Evolutionary conservation across 306 rosid species (phyloP), one percentile per base, ranked within the genome.

Genomic region (Mucuna pruriens): DNA sequence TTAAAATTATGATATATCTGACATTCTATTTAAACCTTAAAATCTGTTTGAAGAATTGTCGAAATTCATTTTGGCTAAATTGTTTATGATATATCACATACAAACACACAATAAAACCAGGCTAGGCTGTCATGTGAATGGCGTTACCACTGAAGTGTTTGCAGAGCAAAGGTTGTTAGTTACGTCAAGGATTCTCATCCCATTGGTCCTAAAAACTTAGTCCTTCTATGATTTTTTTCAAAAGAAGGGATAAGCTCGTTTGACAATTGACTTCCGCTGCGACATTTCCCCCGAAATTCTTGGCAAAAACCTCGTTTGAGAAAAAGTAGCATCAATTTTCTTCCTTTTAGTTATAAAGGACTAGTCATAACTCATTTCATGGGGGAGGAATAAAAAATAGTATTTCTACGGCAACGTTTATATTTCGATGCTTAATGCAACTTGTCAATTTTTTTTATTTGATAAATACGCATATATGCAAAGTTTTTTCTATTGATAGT

Each of bases 211-310:
- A 20, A 34, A 22, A 6, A 26, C 9, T 26, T 8, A 20, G 22
- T 42, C 23, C 4, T 2, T 70, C 22, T 23, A 7, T 70, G 23
- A 22, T 9, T 31, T 13, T 63, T 40, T 26, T 64, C 62, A 66
- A 82, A 39, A 6, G 12, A 36, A 45, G 16, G 66, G 85, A 82
- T 82, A 82, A 36, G 62, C 25, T 67, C 85, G 11, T 17, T 79
- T 70, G 77, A 77, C 67, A 23, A 49, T 77, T 67, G 76, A 79
- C 83, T 68, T 40, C 15, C n/a, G 7, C 65, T 36, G 2, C 54
- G 22, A 6, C 1, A 22, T 34, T 34, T 36, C 36, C 5, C 17
- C 81, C 65, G 20, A 20, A 64, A 12, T 64, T 77, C 52, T 48
- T 15, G 63, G 55, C 67, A n/a, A 42, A 26, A 42, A 58, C 29